Evolutionary conservation across 2,329 filamentous ascomycete species (phyloP).

Genomic region (Ophiostoma angusticollis): DNA sequence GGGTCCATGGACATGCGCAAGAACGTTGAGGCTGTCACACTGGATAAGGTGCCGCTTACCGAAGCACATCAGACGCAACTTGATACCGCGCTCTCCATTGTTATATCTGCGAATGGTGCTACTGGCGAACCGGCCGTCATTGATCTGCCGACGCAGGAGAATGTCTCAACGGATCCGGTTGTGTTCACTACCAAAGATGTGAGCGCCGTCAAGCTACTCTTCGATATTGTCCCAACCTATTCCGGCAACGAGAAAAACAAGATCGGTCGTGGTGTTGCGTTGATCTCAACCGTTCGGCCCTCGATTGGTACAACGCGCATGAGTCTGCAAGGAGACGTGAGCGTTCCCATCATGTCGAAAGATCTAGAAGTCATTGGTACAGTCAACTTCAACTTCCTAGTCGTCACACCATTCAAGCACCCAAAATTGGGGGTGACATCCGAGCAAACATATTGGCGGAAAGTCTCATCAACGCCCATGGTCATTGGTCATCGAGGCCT

Average conservation of each 20-base stretch:
- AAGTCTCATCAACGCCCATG: constrained; percentile 69
- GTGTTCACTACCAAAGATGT: constrained; percentile 72
- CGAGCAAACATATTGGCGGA: constrained; percentile 93
- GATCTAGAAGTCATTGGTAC: constrained; percentile 83
- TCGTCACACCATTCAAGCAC: constrained; percentile 89
- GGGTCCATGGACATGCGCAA: constrained; percentile 93
- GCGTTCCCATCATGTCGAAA: constrained; percentile 77
- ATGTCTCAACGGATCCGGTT: constrained; percentile 85
- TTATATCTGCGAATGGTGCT: constrained; percentile 76
- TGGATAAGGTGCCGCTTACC: constrained; percentile 77
- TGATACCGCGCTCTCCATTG: constrained; percentile 84
- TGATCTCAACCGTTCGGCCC: constrained; percentile 76
- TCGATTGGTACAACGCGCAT: constrained; percentile 76
- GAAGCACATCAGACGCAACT: constrained; percentile 87
- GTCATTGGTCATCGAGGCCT: constrained; percentile 60
- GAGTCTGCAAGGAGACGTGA: constrained; percentile 82
- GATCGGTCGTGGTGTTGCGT: constrained; percentile 76
- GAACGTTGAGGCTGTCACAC: constrained; percentile 61
- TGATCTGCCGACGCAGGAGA: constrained; percentile 87
- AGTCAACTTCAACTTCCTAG: constrained; percentile 92
- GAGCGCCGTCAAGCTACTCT: constrained; percentile 73
- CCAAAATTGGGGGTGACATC: constrained; percentile 87
- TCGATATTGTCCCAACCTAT: constrained; percentile 93
- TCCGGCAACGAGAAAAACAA: constrained; percentile 79
- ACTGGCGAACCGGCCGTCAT: constrained; percentile 78